These are phyloP conservation scores for Picea engelmannii DNA, from an alignment of 83 land plant genomes.

Conservation along the genomic window DNA sequence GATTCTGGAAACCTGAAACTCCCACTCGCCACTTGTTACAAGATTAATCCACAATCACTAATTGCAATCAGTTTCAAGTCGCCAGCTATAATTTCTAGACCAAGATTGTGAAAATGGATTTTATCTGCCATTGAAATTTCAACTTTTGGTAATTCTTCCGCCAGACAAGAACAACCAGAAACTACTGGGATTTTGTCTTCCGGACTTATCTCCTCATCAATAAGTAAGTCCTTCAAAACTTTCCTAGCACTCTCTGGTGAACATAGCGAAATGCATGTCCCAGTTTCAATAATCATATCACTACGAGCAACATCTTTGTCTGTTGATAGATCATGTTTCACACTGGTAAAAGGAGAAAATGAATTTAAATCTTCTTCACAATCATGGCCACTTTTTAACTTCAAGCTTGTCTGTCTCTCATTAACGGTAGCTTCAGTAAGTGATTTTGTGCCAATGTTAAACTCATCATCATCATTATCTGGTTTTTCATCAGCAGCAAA, in stretches of 20 bases:
- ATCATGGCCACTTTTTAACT: neutral
- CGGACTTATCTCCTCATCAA: neutral
- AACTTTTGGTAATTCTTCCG: conserved; percentile 1
- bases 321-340: neutral
- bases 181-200: conserved; percentile 5
- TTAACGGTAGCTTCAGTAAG: too few species aligned
- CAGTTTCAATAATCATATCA: neutral
- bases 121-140: too few species aligned
- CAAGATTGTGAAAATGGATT: neutral
- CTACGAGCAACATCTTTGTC: neutral
- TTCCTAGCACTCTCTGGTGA: neutral
- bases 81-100: neutral
- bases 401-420: neutral
- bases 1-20: too few species aligned
- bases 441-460: too few species aligned
- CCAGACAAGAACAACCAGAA: neutral
- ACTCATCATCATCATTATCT: too few species aligned
- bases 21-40: too few species aligned
- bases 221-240: neutral
- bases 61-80: neutral
- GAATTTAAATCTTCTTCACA: neutral
- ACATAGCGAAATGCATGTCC: neutral
- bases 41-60: too few species aligned
- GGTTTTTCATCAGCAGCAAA: too few species aligned
- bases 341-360: neutral